Evolutionary conservation across 2,329 filamentous ascomycete genomes (phyloP).

Genomic region (Colletotrichum truncatum): DNA sequence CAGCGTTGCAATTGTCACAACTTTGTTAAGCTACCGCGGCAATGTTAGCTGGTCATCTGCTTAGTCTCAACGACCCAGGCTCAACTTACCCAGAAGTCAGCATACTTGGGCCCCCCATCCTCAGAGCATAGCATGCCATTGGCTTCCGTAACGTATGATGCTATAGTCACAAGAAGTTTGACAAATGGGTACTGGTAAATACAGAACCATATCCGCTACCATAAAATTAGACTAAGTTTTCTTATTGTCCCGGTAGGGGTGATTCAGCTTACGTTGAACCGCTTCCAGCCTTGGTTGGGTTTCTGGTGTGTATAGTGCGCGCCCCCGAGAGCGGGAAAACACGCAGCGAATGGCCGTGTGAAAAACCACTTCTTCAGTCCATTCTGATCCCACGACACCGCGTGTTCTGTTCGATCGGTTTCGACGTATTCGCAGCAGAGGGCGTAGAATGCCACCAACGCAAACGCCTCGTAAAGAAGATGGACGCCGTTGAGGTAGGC

Average conservation of each 20-base stretch:
- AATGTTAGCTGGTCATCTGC: too few species aligned
- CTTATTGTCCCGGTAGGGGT: background rate
- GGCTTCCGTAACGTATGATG: background rate
- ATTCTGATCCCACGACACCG: background rate
- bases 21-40: background rate
- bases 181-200: background rate
- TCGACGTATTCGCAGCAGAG: background rate
- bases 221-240: background rate
- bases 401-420: background rate
- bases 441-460: background rate
- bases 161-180: background rate
- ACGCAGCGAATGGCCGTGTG: background rate
- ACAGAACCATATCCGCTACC: background rate
- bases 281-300: background rate
- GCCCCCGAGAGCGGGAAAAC: background rate
- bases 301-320: background rate
- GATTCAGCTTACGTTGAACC: background rate
- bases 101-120: background rate
- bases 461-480: background rate
- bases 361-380: background rate
- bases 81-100: background rate
- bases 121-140: background rate
- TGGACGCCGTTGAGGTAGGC: background rate
- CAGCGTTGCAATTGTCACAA: background rate
- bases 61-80: too few species aligned